Evolutionary conservation across 176 grass and related monocot genomes (phyloP).

Genomic region (Panicum miliaceum): DNA sequence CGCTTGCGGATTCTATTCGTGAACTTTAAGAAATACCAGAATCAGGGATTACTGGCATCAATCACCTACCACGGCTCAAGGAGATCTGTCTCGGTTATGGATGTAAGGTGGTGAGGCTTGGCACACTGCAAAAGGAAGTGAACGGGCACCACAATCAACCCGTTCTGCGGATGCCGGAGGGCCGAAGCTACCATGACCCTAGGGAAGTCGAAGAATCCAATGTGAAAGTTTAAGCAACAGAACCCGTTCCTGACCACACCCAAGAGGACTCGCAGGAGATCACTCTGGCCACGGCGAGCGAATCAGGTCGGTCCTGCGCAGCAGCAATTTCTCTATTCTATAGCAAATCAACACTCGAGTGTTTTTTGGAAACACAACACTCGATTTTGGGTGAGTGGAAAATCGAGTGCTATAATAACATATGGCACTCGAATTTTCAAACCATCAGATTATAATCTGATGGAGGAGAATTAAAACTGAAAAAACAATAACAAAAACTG

Average conservation of each 20-base stretch:
- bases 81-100: rapidly evolving
- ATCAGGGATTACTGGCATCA: not conserved
- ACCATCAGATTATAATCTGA: no score
- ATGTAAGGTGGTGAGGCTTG: not conserved
- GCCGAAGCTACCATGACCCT: not conserved
- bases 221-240: not conserved
- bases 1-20: no score
- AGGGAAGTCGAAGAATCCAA: not conserved
- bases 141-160: not conserved
- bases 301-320: not conserved
- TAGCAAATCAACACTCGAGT: no score
- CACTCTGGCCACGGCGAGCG: not conserved
- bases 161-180: not conserved
- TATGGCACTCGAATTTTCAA: no score
- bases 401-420: no score
- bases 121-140: not conserved
- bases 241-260: not conserved
- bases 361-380: no score
- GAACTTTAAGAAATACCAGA: no score
- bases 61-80: not conserved
- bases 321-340: not conserved
- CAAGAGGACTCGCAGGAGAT: not conserved
- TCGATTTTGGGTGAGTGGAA: no score
- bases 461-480: no score
- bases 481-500: no score